Evolutionary conservation across 2,329 filamentous ascomycete species (phyloP).

Genomic region (Botryosphaeria dothidea): DNA sequence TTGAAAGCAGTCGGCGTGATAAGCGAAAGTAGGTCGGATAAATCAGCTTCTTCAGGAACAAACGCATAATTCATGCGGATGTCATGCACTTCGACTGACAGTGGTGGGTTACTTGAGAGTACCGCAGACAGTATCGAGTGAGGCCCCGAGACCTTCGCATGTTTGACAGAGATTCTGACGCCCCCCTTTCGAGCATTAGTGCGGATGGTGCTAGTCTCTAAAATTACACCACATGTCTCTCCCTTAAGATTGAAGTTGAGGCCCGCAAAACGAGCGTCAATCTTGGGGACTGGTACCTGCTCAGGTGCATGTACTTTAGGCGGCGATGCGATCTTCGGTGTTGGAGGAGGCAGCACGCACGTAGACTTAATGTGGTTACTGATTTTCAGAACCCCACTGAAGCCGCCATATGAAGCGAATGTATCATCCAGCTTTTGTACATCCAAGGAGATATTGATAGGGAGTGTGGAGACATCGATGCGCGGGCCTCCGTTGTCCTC

Average conservation of each 20-base stretch:
- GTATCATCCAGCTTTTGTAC: conserved; percentile 81
- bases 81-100: conserved; percentile 60
- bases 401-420: conserved; percentile 82
- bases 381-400: conserved; percentile 88
- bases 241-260: conserved; percentile 75
- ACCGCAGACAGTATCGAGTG: conserved; percentile 53
- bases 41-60: conserved; percentile 73
- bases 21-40: conserved; percentile 78
- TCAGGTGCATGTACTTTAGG: conserved; percentile 21
- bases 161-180: conserved; percentile 72
- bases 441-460: conserved; percentile 74
- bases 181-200: conserved; percentile 73
- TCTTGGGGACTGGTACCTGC: conserved; percentile 53
- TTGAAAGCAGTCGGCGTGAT: conserved; percentile 91
- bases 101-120: conserved; percentile 47
- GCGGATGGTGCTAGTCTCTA: conserved; percentile 82
- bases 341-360: conserved; percentile 50
- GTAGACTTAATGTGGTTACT: conserved; percentile 80
- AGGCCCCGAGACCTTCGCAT: conserved; percentile 74
- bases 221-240: conserved; percentile 69
- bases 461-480: conserved; percentile 57
- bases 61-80: conserved; percentile 72
- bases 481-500: conserved; percentile 25
- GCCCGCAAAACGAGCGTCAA: conserved; percentile 76
- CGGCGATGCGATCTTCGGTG: conserved; percentile 31